Base-by-base conservation (phyloP, 2,329 filamentous ascomycete genomes). In the Pyricularia sp. region DNA sequence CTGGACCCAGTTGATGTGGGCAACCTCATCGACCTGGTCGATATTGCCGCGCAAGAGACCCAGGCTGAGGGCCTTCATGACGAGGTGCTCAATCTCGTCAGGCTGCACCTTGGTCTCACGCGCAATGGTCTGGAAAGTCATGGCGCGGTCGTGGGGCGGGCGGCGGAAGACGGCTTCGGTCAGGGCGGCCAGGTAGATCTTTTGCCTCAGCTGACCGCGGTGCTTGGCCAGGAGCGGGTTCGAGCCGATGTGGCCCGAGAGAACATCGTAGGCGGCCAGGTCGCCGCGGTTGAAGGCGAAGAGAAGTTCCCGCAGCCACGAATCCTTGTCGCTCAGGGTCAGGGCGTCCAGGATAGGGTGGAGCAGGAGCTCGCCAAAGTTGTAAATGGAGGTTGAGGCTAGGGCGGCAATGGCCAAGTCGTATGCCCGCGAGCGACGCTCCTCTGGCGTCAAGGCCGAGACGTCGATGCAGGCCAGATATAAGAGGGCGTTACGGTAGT, bases 41-140 rank as follows among this genome's bases (percentile, higher is more conserved):
- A 99, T 97, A 65, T 90, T 94, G 60, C 94, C 94, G 70, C 89
- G 85, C 70, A 99, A 80, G 70, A 99, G 81, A 0, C 94, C 94
- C 70, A 99, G 78, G 73, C 93, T 97, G 71, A 99, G 78, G n/a
- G 94, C 94, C 82, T 97, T 97, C 94, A 99, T 99, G 72, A 99
- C 90, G 68, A 99, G 80, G 75, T 97, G 93, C 82, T 99, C 94
- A 70, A 99, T 97, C 79, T 97, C 91, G 72, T 94, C 87, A 2
- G 87, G 85, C 70, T 87, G 84, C 63, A 99, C 93, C 78, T 96
- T 96, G 3, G 94, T 99, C 80, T 97, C 93, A 70, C 89, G 83
- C 5, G 90, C 85, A 72, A 99, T 97, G 62, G 91, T 90, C 64
- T 82, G 79, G 78, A 99, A 99, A 4, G 89, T 89, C 88, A 99